phyloP scores from a whole-genome alignment of 75 land plant species.

The Pinus tabuliformis region DNA sequence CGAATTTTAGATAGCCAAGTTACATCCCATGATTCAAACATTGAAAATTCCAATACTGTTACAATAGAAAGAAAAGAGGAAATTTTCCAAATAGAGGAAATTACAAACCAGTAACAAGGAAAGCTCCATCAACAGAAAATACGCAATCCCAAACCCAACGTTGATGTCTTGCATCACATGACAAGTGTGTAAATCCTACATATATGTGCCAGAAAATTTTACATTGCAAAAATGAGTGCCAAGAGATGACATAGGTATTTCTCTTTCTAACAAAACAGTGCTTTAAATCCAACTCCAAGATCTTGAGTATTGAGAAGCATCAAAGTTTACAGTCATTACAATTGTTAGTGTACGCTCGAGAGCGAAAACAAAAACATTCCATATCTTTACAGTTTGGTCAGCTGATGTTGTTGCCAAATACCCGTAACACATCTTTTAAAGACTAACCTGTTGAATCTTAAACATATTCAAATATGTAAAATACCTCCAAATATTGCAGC shows the following conservation, averaged over 20 bases:
- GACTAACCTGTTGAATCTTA: not conserved
- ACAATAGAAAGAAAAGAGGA: not conserved
- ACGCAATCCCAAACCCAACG: constrained; percentile 99
- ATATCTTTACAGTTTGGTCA: constrained; percentile 92
- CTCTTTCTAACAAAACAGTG: not conserved
- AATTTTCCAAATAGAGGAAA: not conserved
- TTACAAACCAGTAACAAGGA: constrained; percentile 81
- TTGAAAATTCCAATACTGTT: not conserved
- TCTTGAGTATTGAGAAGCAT: not conserved
- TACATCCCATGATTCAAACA: not conserved
- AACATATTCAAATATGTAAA: not conserved
- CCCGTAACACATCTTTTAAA: constrained; percentile 35
- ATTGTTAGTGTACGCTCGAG: constrained; percentile 76
- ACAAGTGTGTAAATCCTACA: constrained; percentile 1
- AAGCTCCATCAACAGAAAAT: constrained; percentile 99
- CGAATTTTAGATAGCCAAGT: not conserved
- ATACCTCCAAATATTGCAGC: too few species aligned
- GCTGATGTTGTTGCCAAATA: constrained; percentile 94
- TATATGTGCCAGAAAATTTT: not conserved
- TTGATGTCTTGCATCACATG: constrained; percentile 60
- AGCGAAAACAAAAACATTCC: constrained; percentile 94
- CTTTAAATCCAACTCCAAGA: not conserved
- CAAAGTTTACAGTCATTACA: not conserved
- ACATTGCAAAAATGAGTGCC: not conserved
- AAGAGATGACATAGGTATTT: not conserved